These are phyloP conservation scores for Paxillus rubicundulus DNA, from an alignment of 768 basidiomycete genomes.

Conservation along the genomic window DNA sequence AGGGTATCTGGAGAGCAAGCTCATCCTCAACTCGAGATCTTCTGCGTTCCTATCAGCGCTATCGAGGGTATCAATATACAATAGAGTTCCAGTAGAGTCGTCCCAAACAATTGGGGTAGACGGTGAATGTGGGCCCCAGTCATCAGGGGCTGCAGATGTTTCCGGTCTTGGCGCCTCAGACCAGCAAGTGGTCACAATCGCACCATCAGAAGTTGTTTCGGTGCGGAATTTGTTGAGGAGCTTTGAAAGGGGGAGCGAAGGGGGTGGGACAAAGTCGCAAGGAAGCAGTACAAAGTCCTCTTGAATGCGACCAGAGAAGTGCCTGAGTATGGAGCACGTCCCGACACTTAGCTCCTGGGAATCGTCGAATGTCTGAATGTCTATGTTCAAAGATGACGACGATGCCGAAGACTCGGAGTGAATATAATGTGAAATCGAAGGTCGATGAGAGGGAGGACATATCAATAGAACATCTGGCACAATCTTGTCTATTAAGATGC, in stretches of 20 bases:
- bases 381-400: constrained; percentile 63
- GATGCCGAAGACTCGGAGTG: constrained; percentile 68
- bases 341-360: constrained; percentile 62
- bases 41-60: constrained; percentile 65
- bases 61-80: constrained; percentile 72
- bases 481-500: constrained; percentile 9
- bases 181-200: constrained; percentile 69
- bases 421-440: constrained; percentile 79
- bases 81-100: constrained; percentile 56
- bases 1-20: constrained; percentile 75
- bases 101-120: constrained; percentile 66
- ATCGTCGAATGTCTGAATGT: constrained; percentile 80
- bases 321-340: constrained; percentile 71
- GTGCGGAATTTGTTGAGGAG: constrained; percentile 83
- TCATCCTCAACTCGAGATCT: constrained; percentile 74
- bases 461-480: constrained; percentile 78
- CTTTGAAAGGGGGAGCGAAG: constrained; percentile 61
- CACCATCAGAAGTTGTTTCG: constrained; percentile 60
- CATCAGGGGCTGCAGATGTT: constrained; percentile 56
- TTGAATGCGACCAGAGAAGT: constrained; percentile 72
- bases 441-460: constrained; percentile 74
- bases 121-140: constrained; percentile 56
- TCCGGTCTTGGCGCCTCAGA: constrained; percentile 49
- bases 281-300: constrained; percentile 88
- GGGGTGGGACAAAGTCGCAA: constrained; percentile 86